A percentile compares a stretch with the other conserved stretches of the same genome.
Conservation (phyloP, 768 basidiomycete species). For the Hypholoma fasciculare region DNA sequence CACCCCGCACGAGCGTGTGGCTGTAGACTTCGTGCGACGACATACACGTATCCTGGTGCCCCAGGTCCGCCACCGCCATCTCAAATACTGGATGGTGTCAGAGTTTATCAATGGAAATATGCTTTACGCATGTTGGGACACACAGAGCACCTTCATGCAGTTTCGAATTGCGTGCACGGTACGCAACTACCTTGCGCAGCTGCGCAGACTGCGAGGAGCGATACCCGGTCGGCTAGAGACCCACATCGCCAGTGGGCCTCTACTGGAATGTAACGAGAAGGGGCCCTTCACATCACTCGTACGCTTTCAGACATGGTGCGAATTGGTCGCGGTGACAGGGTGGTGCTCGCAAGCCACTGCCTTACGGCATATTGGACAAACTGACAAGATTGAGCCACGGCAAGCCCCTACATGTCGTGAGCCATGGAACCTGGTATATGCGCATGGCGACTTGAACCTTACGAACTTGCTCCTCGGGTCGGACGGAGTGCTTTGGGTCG, state of each 20-base stretch:
- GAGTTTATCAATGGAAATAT: constrained; percentile 24
- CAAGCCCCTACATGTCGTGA: background rate
- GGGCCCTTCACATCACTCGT: too few relatives aligned
- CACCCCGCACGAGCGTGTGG: background rate
- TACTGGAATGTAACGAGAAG: too few relatives aligned
- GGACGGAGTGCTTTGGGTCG: constrained; percentile 28
- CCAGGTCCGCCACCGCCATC: constrained; percentile 1
- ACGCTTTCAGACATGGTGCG: background rate
- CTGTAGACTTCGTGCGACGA: background rate
- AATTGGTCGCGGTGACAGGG: too few relatives aligned
- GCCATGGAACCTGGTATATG: constrained; percentile 12
- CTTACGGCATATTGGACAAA: background rate
- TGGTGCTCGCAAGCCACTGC: too few relatives aligned
- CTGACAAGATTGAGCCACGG: background rate
- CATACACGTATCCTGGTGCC: constrained; percentile 2
- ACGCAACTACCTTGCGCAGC: constrained; percentile 26
- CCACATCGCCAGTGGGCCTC: background rate
- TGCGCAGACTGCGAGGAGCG: constrained; percentile 13
- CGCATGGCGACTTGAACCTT: constrained; percentile 26
- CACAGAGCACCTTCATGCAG: constrained; percentile 17
- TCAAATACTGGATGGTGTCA: background rate
- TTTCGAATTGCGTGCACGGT: constrained; percentile 25
- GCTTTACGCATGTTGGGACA: constrained; percentile 22
- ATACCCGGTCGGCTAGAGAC: background rate
- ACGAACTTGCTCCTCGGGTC: constrained; percentile 24